Evolutionary conservation across 345 rosid genomes (phyloP), one percentile per base, ranked within the genome.

Genomic region (Moringa oleifera): DNA sequence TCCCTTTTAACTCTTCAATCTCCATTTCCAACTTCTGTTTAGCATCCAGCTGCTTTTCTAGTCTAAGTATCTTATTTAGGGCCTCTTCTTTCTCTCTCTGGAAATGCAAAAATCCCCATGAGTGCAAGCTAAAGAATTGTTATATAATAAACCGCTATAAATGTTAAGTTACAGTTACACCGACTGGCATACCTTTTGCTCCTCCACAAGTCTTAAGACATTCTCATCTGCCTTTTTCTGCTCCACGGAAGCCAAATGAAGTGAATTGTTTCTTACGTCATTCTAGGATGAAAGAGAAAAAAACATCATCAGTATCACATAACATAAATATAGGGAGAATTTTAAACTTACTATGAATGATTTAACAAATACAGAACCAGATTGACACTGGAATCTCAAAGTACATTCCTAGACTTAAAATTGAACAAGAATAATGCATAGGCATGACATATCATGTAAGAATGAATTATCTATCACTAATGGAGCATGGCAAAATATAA

Each of bases 1-100:
- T 85, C 20, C 98, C 95, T 79, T 81, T 89, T 65, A 89, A 62
- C 58, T 89, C 98, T 73, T 81, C 81, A 61, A 92, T 92, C 65
- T 85, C 95, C 93, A 89, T 84, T 71, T 92, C 84, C 65, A 92
- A 55, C 81, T 87, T 87, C 72, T 92, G 95, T 71, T 87, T 85
- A 18, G 72, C 81, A 54, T 87, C 81, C 60, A 84, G 74, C 72
- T 89, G 75, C 73, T 78, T 75, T 74, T 89, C 87, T 69, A 92
- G 80, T 73, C 70, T 71, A 58, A 83, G 82, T 49, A 92, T 83
- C 79, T 77, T 83, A 31, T 69, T 71, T 28, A 85, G 61, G 31
- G 85, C 81, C 68, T 77, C 85, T 61, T 89, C 83, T 73, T 92
- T 89, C 73, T 87, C 83, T 77, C 93, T 85, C 98, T 89, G 80